Evolutionary conservation across 805 yeast species (phyloP), one percentile per base, ranked within the genome.

Genomic region (Suhomyces vadensis): DNA sequence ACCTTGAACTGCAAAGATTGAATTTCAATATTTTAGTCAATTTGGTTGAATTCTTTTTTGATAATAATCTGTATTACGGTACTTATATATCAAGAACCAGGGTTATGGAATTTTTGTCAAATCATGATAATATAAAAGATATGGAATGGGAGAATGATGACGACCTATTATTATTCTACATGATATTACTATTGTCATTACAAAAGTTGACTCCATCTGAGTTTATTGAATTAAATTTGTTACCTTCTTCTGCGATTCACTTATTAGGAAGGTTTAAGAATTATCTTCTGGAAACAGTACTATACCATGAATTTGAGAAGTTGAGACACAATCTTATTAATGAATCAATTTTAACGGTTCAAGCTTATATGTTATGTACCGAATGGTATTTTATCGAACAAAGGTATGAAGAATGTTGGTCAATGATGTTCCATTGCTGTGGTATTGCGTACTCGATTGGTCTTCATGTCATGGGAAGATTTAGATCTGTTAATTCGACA

Each of bases 351-450:
- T 58, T 69, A n/a, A 74, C 79, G 4, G 65, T 77, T 19, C 73
- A 75, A 49, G 70, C 79, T 2, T 75, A 75, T 48, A 72, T 76
- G 6, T 60, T 78, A 39, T 78, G 77, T 48, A 72, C 79, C 19
- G 82, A 76, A 51, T 77, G 74, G 65, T 65, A 73, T 41, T 76
- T 75, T 47, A 68, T 66, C 40, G 72, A 74, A 49, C 77, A 73
- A 44, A 68, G 70, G 38, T 75, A 74, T 49, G 82, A 78, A 51
- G 74, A 74, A 46, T 64, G 77, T 43, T 78, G 82, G 82, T 68
- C 72, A 17, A 65, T 72, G 62, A 59, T 77, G 61, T 78, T 77
- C 49, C 76, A 71, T 47, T 58, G 73, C 17, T 76, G 78, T 33
- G 66, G 79, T 13, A 69, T 73, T 16, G 77, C 81, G 1, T 78